Base-by-base conservation (phyloP, 306 rosid genomes). In the Trifolium fragiferum region DNA sequence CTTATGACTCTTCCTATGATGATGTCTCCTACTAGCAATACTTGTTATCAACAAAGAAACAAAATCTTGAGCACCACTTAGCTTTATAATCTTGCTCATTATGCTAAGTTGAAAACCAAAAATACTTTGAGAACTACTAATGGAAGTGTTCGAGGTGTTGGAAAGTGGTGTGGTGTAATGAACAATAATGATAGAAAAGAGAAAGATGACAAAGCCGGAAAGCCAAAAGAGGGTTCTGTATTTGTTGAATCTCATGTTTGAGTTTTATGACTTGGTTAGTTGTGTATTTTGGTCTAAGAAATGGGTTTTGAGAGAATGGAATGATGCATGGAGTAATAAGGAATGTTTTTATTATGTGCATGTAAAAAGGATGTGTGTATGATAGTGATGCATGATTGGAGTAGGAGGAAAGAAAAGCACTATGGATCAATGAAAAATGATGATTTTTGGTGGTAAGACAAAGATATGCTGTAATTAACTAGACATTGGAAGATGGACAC, bases 351-450 rank as follows among this genome's bases (percentile, higher is more conserved):
- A 77, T 82, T 15, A 64, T 78, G 71, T 66, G 76, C 65, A 70
- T 61, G 83, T 58, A 70, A 67, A 70, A 59, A 73, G 66, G 32
- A n/a, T 27, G 32, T 51, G 27, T 8, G 57, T 20, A 2, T 10
- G 73, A 8, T 19, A 54, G 68, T 74, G 82, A 66, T 77, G 69
- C 1, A 53, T 76, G 73, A 70, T 76, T 81, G 79, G 78, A 83
- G 86, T 88, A 80, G 81, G 81, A 84, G 90, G 66, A 62, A 90
- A 84, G 92, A 80, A 83, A 81, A 50, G 79, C 54, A 54, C 76
- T 78, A 25, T 25, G 27, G 80, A 50, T 21, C 38, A 21, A 16
- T 37, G 3, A 37, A 66, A 51, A 15, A 37, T 73, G 23, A 10
- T 32, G 47, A 19, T 8, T 47, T 50, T 57, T 53, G 50, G 61